Base-by-base conservation (phyloP, 2,329 filamentous ascomycete genomes). In the Colletotrichum somersetense region DNA sequence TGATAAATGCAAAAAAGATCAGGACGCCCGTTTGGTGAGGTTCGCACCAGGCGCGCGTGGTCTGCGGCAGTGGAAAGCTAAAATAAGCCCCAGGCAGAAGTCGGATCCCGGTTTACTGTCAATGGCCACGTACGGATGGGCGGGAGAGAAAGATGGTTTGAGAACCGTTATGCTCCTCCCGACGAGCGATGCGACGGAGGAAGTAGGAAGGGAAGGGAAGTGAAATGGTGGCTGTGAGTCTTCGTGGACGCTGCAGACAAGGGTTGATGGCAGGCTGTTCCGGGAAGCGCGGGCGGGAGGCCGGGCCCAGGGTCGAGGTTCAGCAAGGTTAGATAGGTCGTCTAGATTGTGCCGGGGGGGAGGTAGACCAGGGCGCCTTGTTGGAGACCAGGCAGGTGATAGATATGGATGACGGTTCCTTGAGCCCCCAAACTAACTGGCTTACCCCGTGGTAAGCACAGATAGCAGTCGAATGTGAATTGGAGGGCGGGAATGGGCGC, bases 241-340 rank as follows among this genome's bases (percentile, higher is more conserved):
- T 55, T 30, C 35, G 33, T 44, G 38, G 50, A n/a, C 62, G 35
- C 46, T 20, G 20, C 16, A 42, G 42, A 44, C n/a, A 57, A 68
- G 48, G 59, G 46, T 61, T 64, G 66, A 69, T 69, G 59, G 66
- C 63, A 55, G 66, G 38, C 23, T 65, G 66, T 55, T 55, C 65
- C 69, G 69, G 69, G 69, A 72, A 50, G 69, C 16, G 69, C 69
- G 69, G 69, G 64, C 69, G 69, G 66, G 66, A 72, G 55, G 42
- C 20, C 46, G 38, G 57, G 46, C 12, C 38, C 35, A 67, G 52
- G 59, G 69, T 69, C 50, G 40, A 56, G 40, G 26, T 66, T 57
- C 55, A 33, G 53, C 53, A 20, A 35, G 61, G 26, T 10, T 33
- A 33, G 35, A 26, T 30, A 44, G 18, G 38, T 52, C 3, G 12